phyloP scores from a whole-genome alignment of 257 asterid genomes.

The Thymus mandschuricus region DNA sequence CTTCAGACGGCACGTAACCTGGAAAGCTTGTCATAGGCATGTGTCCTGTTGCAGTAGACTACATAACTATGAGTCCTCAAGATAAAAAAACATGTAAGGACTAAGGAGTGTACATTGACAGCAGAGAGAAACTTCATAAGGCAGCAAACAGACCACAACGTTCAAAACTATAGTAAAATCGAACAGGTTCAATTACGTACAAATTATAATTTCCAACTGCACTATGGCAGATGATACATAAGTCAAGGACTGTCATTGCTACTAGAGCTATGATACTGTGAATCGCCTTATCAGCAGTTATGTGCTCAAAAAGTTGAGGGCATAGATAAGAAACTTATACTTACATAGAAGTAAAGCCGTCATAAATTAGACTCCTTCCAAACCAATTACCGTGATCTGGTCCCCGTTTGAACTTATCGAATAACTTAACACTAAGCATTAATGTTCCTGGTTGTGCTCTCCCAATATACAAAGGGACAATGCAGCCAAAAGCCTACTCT shows the following conservation, averaged over 20 bases:
- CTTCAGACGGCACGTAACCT: constrained; percentile 59
- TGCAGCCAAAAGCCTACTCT: constrained; percentile 9
- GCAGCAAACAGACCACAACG: not conserved
- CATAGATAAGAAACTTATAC: not conserved
- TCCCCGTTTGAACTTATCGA: not conserved
- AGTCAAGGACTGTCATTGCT: not conserved
- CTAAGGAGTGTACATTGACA: constrained; percentile 1
- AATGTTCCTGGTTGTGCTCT: not conserved
- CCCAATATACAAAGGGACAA: not conserved
- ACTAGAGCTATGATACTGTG: not conserved
- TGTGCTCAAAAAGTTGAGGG: not conserved
- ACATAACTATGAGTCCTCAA: constrained; percentile 23
- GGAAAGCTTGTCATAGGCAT: constrained; percentile 46
- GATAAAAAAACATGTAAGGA: constrained; percentile 4
- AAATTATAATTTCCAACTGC: not conserved
- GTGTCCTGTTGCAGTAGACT: constrained; percentile 43
- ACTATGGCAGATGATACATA: not conserved
- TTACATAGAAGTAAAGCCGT: not conserved
- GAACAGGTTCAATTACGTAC: constrained; percentile 2
- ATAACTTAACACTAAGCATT: not conserved
- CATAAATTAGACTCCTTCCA: not conserved
- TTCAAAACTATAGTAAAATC: not conserved
- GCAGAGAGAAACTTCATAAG: constrained; percentile 1
- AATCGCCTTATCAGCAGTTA: constrained; percentile 11
- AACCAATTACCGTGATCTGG: not conserved